Evolutionary conservation across 345 rosid species (phyloP), one percentile per base, ranked within the genome.

Genomic region (Camelina hispida): DNA sequence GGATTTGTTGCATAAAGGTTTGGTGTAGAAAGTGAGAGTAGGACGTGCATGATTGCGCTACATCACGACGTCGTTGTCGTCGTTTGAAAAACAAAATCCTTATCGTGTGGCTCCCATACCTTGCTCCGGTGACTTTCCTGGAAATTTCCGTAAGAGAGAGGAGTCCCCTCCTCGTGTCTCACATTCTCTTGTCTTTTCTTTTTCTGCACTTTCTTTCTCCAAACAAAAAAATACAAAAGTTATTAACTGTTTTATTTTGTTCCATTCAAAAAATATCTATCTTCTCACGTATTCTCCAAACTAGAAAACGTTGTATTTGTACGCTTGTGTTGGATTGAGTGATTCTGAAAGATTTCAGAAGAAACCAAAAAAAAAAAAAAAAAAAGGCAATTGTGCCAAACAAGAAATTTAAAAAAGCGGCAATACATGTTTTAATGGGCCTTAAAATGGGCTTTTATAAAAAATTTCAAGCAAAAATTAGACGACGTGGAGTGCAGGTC

Each of bases 51-150:
- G 71, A 55, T 22, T 23, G 42, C 20, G 10, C 50, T 52, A 37
- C 11, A 52, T 32, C 6, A 34, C 65, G 66, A 47, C 67, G 80
- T 77, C 72, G 55, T 57, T 77, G 65, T 69, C 13, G 5, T 8
- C 6, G 55, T 50, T 43, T 53, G 37, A 55, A 34, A 28, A 4
- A 28, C 9, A 44, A 43, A 35, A 46, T 38, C 54, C n/a, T 23
- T 16, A 0, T 71, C 80, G 66, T 70, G 28, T 56, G 61, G 75
- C 35, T 71, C 74, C 64, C 46, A 53, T 22, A 37, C 32, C 37
- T 47, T 9, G 15, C 74, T 75, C 34, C 23, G 42, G 48, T 65
- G 67, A 77, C 54, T 60, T 77, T 77, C 81, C 72, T 1, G 68
- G 81, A 77, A 77, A 20, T 58, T 77, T 66, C 81, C 72, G 58